Evolutionary conservation across 169 alveolate species (phyloP), one percentile per base, ranked within the genome.

Genomic region (Plasmodium chabaudi): DNA sequence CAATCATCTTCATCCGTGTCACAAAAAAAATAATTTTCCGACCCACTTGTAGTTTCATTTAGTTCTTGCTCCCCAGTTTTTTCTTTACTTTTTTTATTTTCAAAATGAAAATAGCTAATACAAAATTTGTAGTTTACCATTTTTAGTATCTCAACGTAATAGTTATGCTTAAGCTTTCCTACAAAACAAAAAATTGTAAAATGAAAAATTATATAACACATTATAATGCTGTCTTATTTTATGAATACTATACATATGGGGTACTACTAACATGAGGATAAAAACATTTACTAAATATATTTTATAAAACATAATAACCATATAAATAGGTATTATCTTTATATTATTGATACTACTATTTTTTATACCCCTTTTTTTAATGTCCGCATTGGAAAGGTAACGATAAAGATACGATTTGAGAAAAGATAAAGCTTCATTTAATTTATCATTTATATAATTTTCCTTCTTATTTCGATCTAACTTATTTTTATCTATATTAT

Each of bases 91-190:
- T 46, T 49, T 5, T 70, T 7, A 9, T 70, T 53, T 17, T 57
- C 19, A 46, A 68, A 2, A 65, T 72, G 21, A 7, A 34, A 13
- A 46, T 47, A 61, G 42, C 91, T 84, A 27, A 84, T 60, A 25
- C 91, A 84, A 87, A 84, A 57, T 23, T 68, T 70, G 91, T 84
- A 39, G 64, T 84, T 84, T 9, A 84, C 73, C 91, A 84, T 84
- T 84, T 84, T 84, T 68, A 84, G 44, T 23, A 84, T 69, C 44
- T 84, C 91, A 9, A 56, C 27, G 59, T 69, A 84, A 34, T 69
- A 21, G 39, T 84, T 65, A 27, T 84, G 64, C 21, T 69, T 84
- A 53, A 84, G 60, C 69, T 84, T 84, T 25, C 91, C 91, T 84
- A 21, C 10, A 56, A n/a, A 57, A 46, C 7, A 25, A 7, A 19